phyloP scores from a whole-genome alignment of 495 filamentous ascomycete genomes.

The Jackrogersella minutella region DNA sequence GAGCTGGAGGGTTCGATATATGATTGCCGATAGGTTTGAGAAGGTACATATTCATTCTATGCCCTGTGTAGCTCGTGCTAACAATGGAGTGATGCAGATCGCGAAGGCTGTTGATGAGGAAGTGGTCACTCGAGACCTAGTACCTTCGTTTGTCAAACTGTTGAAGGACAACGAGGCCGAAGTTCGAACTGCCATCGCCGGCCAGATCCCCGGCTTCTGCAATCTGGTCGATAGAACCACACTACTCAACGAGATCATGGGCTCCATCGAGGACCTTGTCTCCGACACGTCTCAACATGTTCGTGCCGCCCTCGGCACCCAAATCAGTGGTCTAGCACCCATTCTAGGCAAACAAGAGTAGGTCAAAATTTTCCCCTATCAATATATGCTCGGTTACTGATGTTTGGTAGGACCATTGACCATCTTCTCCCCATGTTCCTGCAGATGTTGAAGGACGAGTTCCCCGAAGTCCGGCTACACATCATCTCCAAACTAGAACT shows the following conservation, averaged over 20 bases:
- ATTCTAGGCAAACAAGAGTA: conserved; percentile 98
- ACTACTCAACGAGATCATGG: conserved; percentile 96
- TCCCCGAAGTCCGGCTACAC: conserved; percentile 95
- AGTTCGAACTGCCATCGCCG: conserved; percentile 95
- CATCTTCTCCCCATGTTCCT: conserved; percentile 99
- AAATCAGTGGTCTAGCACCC: conserved; percentile 95
- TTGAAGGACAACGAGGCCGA: conserved; percentile 97
- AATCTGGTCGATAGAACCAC: conserved; percentile 82
- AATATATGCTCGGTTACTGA: conserved; percentile 13
- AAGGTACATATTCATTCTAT: conserved; percentile 66
- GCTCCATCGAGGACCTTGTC: conserved; percentile 92
- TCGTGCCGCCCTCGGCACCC: conserved; percentile 90
- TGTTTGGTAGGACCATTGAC: conserved; percentile 76
- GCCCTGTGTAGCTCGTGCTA: conserved; percentile 9
- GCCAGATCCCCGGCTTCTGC: conserved; percentile 98
- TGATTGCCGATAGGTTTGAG: conserved; percentile 98
- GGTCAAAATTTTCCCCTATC: conserved; percentile 44
- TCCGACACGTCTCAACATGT: conserved; percentile 97
- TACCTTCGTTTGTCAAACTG: conserved; percentile 96
- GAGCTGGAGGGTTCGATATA: conserved; percentile 98
- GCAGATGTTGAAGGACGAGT: conserved; percentile 99
- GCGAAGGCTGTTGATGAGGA: conserved; percentile 98
- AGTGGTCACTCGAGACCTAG: conserved; percentile 90
- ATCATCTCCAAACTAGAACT: conserved; percentile 98
- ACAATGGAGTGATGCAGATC: conserved; percentile 66